A percentile compares a stretch with the other conserved stretches of the same genome.
These are phyloP conservation scores for Candida boidinii DNA, from an alignment of 805 yeast species.

Conservation along the genomic window DNA sequence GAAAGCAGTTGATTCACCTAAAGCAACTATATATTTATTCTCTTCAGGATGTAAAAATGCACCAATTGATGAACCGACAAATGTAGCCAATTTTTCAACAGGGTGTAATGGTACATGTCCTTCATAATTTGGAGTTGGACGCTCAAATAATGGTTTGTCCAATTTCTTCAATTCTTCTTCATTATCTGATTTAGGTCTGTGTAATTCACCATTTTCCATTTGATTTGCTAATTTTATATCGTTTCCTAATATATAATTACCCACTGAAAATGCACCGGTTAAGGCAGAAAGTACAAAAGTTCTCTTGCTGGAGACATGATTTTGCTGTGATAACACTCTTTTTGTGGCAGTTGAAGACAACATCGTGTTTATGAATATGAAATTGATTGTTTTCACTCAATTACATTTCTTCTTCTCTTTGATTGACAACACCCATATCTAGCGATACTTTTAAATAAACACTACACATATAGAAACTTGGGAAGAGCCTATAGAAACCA, in stretches of 20 bases:
- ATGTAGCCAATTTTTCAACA: constrained; percentile 55
- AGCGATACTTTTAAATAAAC: no score
- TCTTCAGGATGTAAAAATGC: constrained; percentile 71
- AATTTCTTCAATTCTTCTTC: constrained; percentile 17
- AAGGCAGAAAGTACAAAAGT: constrained; percentile 10
- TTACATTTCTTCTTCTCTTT: no score
- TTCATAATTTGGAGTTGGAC: constrained; percentile 46
- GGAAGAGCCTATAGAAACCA: no score
- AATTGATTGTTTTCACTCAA: no score
- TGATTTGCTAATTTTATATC: constrained; percentile 49
- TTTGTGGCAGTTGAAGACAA: background rate
- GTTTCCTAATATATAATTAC: constrained; percentile 19
- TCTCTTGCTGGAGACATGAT: constrained; percentile 3
- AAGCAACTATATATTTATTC: constrained; percentile 66
- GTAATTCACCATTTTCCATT: constrained; percentile 44
- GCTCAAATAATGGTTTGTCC: constrained; percentile 22
- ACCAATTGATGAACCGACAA: constrained; percentile 68
- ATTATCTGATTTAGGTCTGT: constrained; percentile 22
- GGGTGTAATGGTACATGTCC: constrained; percentile 71
- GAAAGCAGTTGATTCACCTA: constrained; percentile 87
- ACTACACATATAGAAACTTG: no score
- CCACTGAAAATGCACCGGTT: constrained; percentile 8
- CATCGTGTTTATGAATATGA: constrained; percentile 1
- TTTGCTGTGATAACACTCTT: background rate
- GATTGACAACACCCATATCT: no score